phyloP scores from a whole-genome alignment of 345 rosid genomes.

The Cardamine chenopodiifolia region DNA sequence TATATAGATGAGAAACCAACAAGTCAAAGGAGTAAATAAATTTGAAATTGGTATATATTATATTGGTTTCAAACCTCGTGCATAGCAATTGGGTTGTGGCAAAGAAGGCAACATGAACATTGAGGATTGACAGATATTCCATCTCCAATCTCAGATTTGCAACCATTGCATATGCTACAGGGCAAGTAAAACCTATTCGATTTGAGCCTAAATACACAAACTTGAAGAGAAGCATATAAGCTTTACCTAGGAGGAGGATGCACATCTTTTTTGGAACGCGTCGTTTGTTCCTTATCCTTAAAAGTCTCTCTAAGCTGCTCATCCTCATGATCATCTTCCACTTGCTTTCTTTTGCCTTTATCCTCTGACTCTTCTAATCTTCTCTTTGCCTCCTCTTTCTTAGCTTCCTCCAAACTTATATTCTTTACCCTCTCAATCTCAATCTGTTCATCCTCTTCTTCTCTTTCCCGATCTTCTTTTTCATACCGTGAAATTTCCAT shows the following conservation, averaged over 20 bases:
- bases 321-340: conserved; percentile 48
- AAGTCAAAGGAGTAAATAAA: background rate
- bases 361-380: conserved; percentile 16
- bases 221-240: background rate
- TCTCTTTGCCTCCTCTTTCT: background rate
- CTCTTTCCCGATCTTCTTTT: conserved; percentile 8
- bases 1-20: background rate
- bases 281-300: background rate
- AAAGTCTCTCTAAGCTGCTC: background rate
- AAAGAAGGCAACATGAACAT: conserved; percentile 67
- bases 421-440: conserved; percentile 6
- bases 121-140: conserved; percentile 67
- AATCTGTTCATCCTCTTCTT: background rate
- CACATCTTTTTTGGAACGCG: conserved; percentile 12
- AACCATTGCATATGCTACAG: conserved; percentile 62
- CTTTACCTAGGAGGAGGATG: conserved; percentile 31
- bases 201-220: background rate
- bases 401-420: background rate
- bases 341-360: conserved; percentile 37
- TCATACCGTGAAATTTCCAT: background rate
- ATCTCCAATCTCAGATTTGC: conserved; percentile 56
- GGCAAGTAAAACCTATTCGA: background rate
- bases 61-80: conserved; percentile 53
- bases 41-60: background rate
- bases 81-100: conserved; percentile 59